A percentile compares a stretch with the other conserved stretches of the same genome.
phyloP scores from a whole-genome alignment of 257 asterid species.

The Paulownia fortunei region DNA sequence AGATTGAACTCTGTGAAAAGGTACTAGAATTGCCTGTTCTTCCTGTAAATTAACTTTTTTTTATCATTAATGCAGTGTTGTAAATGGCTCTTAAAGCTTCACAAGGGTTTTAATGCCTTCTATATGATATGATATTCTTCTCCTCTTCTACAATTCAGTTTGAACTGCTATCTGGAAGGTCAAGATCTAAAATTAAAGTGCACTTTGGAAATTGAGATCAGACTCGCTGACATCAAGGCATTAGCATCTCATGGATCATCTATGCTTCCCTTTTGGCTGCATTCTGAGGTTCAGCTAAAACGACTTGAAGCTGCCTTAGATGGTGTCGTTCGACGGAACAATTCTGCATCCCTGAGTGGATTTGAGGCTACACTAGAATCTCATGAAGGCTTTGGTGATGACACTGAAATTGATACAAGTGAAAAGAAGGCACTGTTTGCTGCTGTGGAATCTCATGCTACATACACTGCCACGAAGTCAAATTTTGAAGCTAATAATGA shows the following conservation, averaged over 20 bases:
- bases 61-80: background rate
- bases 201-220: conserved; percentile 67
- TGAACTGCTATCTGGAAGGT: conserved; percentile 44
- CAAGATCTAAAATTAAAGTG: conserved; percentile 49
- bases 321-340: conserved; percentile 32
- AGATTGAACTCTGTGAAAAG: conserved; percentile 61
- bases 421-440: conserved; percentile 35
- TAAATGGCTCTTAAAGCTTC: background rate
- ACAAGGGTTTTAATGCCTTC: conserved; percentile 11
- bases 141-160: conserved; percentile 46
- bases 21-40: conserved; percentile 43
- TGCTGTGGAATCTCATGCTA: conserved; percentile 38
- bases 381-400: conserved; percentile 39
- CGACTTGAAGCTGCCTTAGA: conserved; percentile 60
- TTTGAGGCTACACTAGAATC: conserved; percentile 43
- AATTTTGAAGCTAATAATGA: conserved; percentile 38
- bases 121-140: conserved; percentile 1
- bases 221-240: conserved; percentile 79
- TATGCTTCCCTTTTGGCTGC: conserved; percentile 85
- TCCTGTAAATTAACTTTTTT: background rate
- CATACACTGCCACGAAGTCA: conserved; percentile 34
- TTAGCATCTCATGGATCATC: conserved; percentile 68
- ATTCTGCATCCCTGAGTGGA: conserved; percentile 43
- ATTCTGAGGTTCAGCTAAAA: conserved; percentile 64
- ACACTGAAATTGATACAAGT: conserved; percentile 35